phyloP scores from a whole-genome alignment of 179 eudicot genomes.

The Nepenthes alata region DNA sequence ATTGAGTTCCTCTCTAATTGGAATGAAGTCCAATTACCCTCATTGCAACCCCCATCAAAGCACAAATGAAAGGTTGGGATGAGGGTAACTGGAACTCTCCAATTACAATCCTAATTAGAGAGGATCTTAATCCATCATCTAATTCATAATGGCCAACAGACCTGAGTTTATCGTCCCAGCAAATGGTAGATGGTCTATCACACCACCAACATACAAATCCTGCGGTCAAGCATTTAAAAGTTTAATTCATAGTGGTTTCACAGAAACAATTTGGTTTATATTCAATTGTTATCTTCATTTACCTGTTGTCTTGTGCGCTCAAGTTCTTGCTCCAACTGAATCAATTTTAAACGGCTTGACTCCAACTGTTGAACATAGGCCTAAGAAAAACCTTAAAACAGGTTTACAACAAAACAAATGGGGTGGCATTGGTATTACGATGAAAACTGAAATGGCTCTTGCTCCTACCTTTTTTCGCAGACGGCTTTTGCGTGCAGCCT shows the following conservation, averaged over 20 bases:
- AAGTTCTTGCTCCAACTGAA: slow-evolving; percentile 90
- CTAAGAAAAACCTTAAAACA: slow-evolving; percentile 25
- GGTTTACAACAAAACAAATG: slow-evolving; percentile 3
- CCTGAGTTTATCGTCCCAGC: slow-evolving; percentile 63
- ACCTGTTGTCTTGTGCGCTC: slow-evolving; percentile 75
- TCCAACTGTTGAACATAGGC: slow-evolving; percentile 97
- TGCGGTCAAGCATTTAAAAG: slow-evolving; percentile 24
- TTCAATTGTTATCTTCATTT: slow-evolving; percentile 2
- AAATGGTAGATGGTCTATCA: slow-evolving; percentile 42
- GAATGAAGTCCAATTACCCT: too few relatives aligned
- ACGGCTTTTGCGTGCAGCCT: slow-evolving; percentile 99
- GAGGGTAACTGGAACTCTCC: too few relatives aligned
- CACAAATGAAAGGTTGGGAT: too few relatives aligned
- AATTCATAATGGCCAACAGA: slow-evolving; percentile 22
- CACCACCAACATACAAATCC: slow-evolving; percentile 51
- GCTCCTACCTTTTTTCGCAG: slow-evolving; percentile 71
- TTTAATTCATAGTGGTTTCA: slow-evolving; percentile 7
- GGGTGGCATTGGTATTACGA: neutral
- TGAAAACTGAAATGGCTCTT: slow-evolving; percentile 1
- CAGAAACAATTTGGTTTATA: neutral
- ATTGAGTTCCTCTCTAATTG: too few relatives aligned
- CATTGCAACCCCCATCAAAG: too few relatives aligned
- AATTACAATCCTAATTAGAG: too few relatives aligned
- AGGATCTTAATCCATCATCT: neutral
- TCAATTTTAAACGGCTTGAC: slow-evolving; percentile 63